These are phyloP conservation scores for Juncus inflexus DNA, from an alignment of 176 grass and related monocot genomes.

Conservation along the genomic window DNA sequence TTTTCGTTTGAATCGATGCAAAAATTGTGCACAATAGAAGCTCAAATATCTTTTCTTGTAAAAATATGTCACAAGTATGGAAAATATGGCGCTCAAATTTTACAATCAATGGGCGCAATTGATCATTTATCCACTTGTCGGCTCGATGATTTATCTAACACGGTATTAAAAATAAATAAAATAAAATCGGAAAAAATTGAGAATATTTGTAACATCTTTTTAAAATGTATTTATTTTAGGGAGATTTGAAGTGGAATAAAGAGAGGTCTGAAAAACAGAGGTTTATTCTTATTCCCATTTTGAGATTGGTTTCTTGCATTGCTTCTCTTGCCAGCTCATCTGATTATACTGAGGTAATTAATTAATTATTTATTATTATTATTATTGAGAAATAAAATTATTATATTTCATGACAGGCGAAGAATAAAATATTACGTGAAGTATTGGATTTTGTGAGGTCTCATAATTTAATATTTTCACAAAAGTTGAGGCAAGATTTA, in stretches of 20 bases:
- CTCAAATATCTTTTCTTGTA: constrained; percentile 79
- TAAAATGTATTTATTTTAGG: constrained; percentile 45
- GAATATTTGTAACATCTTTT: no score
- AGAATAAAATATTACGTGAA: constrained; percentile 92
- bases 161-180: constrained; percentile 32
- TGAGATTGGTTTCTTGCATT: constrained; percentile 80
- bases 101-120: constrained; percentile 78
- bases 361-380: not conserved
- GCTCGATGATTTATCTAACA: constrained; percentile 45
- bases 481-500: constrained; percentile 69
- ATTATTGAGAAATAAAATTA: no score
- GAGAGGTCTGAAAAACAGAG: constrained; percentile 56
- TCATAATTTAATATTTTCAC: constrained; percentile 58
- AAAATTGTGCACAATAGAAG: constrained; percentile 66
- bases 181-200: not conserved
- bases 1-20: constrained; percentile 63
- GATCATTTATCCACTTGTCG: constrained; percentile 83
- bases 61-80: constrained; percentile 87
- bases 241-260: constrained; percentile 49
- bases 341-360: constrained; percentile 73
- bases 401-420: constrained; percentile 54
- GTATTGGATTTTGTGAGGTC: constrained; percentile 80
- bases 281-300: constrained; percentile 62
- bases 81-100: constrained; percentile 84
- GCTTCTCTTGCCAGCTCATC: constrained; percentile 76